Base-by-base conservation (phyloP, 163 green algal genomes). In the Smithsoniella earleae region DNA sequence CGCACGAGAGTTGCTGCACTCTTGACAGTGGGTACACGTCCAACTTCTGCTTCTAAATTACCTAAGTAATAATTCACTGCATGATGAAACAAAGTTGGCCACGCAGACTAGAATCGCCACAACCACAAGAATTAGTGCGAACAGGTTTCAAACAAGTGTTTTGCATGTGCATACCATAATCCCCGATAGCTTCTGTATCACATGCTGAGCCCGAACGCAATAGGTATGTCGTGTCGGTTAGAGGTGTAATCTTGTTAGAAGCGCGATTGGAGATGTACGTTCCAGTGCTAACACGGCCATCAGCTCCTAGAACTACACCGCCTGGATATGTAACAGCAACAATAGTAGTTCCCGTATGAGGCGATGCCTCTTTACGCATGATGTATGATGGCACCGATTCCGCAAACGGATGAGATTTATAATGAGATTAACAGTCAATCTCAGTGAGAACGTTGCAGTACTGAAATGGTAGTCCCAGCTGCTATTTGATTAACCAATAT, bases 241-340 rank as follows among this genome's bases (percentile, higher is more conserved):
- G 76, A 4, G 84, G 78, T 2, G 87, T 93, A 36, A 98, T 89
- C 81, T 98, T 98, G 84, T 98, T 90, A 36, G 86, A 92, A 6
- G 89, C 92, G 20, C 93, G 80, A 78, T 98, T 98, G 30, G 79
- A 89, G 22, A 98, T 81, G 77, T 98, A 98, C 45, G 81, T 93
- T 13, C 93, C 93, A 31, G 90, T 97, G 77, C 82, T 91, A 3
- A 95, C 91, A 6, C 94, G 77, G 0, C 87, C 91, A 79, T 98
- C 94, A 4, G 90, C 88, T 1, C 92, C 94, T 2, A 98, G 44
- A 0, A 98, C 87, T 0, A 98, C 92, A 16, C 94, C 94, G 22
- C 86, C 94, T 25, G 89, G 77, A 73, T 88, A 98, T 0, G 73
- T 62, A 30, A 84, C 84, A 4, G 90, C 93, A 25, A 98, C 88